Conservation (phyloP, 2,329 filamentous ascomycete genomes). For the Cytospora chrysosperma region DNA sequence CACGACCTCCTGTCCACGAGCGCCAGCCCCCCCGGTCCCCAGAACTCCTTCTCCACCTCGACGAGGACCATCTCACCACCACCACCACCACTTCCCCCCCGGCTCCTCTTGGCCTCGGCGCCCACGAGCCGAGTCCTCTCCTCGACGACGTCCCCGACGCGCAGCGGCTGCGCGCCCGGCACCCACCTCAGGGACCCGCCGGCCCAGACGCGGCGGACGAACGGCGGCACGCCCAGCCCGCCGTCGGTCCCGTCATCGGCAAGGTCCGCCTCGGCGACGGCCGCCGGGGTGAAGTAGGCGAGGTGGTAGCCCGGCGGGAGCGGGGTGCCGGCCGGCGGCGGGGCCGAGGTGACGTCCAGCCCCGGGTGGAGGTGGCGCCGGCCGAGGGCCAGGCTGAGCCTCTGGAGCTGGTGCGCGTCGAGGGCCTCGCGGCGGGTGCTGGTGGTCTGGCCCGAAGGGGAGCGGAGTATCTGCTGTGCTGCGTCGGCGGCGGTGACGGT, state of each 20-base stretch:
- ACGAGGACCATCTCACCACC: slow-evolving; percentile 65
- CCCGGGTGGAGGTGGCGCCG: slow-evolving; percentile 44
- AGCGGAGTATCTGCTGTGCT: slow-evolving; percentile 32
- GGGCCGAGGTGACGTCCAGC: slow-evolving; percentile 37
- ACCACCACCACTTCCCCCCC: slow-evolving; percentile 46
- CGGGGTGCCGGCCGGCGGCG: slow-evolving; percentile 45
- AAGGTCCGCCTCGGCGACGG: slow-evolving; percentile 51
- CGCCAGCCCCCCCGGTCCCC: slow-evolving; percentile 48
- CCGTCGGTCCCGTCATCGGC: slow-evolving; percentile 60
- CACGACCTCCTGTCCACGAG: slow-evolving; percentile 53
- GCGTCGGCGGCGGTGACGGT: slow-evolving; percentile 26
- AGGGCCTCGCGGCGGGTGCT: slow-evolving; percentile 46
- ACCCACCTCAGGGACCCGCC: slow-evolving; percentile 59
- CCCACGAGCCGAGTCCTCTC: slow-evolving; percentile 30
- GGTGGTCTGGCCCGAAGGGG: slow-evolving; percentile 32
- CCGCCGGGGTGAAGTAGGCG: slow-evolving; percentile 60
- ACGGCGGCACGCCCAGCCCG: slow-evolving; percentile 61
- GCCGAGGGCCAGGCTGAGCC: slow-evolving; percentile 57
- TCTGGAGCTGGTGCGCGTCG: slow-evolving; percentile 63
- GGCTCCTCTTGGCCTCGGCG: slow-evolving; percentile 52
- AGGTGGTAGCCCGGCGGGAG: slow-evolving; percentile 62
- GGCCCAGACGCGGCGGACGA: slow-evolving; percentile 67
- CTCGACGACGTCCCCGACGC: slow-evolving; percentile 48
- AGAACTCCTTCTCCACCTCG: slow-evolving; percentile 60
- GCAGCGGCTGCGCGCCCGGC: slow-evolving; percentile 35